These are phyloP conservation scores for Ajuga chamaepitys DNA, from an alignment of 257 asterid genomes.

Conservation along the genomic window DNA sequence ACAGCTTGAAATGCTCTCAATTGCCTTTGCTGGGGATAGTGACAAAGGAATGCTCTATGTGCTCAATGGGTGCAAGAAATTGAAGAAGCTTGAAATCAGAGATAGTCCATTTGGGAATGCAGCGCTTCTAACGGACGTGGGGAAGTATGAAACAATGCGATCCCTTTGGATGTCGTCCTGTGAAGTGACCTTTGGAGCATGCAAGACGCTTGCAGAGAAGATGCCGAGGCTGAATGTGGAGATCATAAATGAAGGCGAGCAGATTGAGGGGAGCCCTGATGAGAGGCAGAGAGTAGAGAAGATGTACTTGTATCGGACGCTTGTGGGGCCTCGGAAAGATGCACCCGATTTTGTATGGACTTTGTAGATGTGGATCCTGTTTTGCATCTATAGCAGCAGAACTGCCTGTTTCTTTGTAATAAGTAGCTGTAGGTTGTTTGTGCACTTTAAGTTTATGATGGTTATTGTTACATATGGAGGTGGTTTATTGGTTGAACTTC, in stretches of 20 bases:
- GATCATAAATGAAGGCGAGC: conserved; percentile 53
- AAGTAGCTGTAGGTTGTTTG: conserved; percentile 14
- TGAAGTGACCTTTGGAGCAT: conserved; percentile 70
- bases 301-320: conserved; percentile 72
- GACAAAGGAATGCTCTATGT: conserved; percentile 77
- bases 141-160: conserved; percentile 97
- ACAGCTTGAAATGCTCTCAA: conserved; percentile 79
- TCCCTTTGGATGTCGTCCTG: conserved; percentile 98
- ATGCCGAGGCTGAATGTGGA: conserved; percentile 77
- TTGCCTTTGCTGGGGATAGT: conserved; percentile 76
- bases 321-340: conserved; percentile 67
- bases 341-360: conserved; percentile 68
- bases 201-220: conserved; percentile 68
- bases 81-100: conserved; percentile 71
- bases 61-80: conserved; percentile 74
- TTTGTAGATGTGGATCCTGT: conserved; percentile 26
- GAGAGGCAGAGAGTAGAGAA: conserved; percentile 51
- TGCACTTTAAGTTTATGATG: conserved; percentile 20
- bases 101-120: conserved; percentile 72
- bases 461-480: conserved; percentile 13
- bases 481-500: conserved; percentile 12
- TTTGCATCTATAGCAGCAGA: neutral
- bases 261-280: conserved; percentile 29
- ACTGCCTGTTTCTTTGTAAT: neutral
- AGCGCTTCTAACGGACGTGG: conserved; percentile 75